Evolutionary conservation across 805 yeast species (phyloP), one percentile per base, ranked within the genome.

Genomic region (Metschnikowia picachoensis): DNA sequence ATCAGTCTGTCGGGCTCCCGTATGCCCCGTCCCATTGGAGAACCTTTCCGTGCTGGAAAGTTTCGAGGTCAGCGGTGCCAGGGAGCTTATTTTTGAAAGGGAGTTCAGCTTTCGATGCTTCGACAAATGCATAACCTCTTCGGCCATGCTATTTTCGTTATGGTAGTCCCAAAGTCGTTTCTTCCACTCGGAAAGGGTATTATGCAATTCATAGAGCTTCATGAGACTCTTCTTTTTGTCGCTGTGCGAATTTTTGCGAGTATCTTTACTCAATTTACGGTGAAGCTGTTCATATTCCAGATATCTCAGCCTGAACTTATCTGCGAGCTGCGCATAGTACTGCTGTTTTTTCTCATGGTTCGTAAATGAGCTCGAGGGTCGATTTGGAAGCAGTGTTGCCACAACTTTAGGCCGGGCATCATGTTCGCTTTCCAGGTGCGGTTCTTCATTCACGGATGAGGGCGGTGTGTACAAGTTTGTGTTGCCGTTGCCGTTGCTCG

Each of bases 111-210:
- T 68, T 43, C 68, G 67, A 56, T 70, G 74, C 51, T 67, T 67
- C n/a, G 67, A 59, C 35, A 70, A 58, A 34, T 57, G 59, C 73
- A 67, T 68, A 41, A 70, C 64, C 11, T 62, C 57, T 33, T 60
- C 52, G 43, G 67, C 67, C 50, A 59, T 53, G 50, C 58, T 67
- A 38, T 54, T 54, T 39, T 67, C 70, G 40, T 61, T 59, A 47
- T 69, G 68, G 52, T 49, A 52, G 48, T 73, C 77, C 83, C 83
- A 79, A 15, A 81, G 65, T 53, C 73, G 68, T 48, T 68, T 70
- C 60, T 81, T 81, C 84, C 84, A 79, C 35, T 71, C 70, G 15
- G 76, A 70, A 41, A 82, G 61, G 35, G 70, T 68, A 30, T 71
- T 72, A 60, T 81, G 86, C 62, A 81, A 57, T 41, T 73, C 73